phyloP scores from a whole-genome alignment of 257 asterid genomes.

The Solanum dulcamara region DNA sequence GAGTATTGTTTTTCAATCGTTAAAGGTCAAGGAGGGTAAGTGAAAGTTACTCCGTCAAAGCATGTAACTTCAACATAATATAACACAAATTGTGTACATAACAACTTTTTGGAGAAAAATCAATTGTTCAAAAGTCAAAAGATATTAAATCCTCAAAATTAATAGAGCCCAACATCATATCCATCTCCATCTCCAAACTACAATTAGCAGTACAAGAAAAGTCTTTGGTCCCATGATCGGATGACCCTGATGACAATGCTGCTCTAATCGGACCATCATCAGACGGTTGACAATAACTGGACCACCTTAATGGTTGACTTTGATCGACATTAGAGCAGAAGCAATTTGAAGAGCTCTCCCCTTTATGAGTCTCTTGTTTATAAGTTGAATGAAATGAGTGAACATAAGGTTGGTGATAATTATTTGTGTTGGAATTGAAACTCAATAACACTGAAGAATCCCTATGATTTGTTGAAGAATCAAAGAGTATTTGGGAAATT shows the following conservation, averaged over 20 bases:
- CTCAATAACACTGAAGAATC: constrained; percentile 22
- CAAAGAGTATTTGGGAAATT: constrained; percentile 7
- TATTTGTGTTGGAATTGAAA: constrained; percentile 12
- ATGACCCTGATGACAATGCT: neutral
- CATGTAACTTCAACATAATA: neutral
- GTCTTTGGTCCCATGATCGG: neutral
- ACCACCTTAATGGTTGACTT: neutral
- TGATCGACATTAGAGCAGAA: neutral
- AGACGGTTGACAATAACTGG: neutral
- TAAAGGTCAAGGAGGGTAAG: too few species aligned
- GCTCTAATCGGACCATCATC: neutral
- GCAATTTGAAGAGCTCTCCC: neutral
- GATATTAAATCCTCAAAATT: neutral
- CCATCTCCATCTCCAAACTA: neutral
- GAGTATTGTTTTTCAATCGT: too few species aligned
- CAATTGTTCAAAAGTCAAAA: neutral
- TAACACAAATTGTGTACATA: neutral
- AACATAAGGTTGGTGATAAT: neutral
- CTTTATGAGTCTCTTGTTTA: neutral
- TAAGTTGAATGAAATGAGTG: neutral
- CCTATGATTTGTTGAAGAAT: neutral
- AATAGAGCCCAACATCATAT: neutral
- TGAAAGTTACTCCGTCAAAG: neutral
- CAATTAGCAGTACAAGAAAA: neutral
- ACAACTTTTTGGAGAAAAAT: neutral